A percentile compares a stretch with the other conserved stretches of the same genome.
Conservation (phyloP, 352 stramenopile species). For the Globisporangium acanthophoron region DNA sequence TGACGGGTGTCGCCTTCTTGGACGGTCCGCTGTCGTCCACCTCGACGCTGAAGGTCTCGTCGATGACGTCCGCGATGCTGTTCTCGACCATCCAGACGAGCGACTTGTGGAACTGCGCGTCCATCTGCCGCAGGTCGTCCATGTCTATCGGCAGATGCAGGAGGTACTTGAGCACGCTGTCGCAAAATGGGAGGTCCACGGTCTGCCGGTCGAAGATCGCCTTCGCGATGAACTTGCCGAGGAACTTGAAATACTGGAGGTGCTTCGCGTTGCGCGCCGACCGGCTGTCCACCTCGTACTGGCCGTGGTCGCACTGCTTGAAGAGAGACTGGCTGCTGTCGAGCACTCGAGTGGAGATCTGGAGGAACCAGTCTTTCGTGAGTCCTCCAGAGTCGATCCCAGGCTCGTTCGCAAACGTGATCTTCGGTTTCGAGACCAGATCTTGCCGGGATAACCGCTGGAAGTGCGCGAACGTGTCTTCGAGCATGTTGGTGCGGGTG, state of each 20-base stretch:
- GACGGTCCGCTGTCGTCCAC: slow-evolving; percentile 13
- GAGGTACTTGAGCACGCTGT: slow-evolving; percentile 68
- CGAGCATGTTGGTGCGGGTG: slow-evolving; percentile 52
- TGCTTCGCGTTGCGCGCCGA: slow-evolving; percentile 25
- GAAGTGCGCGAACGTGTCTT: slow-evolving; percentile 61
- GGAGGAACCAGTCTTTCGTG: slow-evolving; percentile 88
- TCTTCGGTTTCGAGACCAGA: slow-evolving; percentile 62
- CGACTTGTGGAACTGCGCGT: slow-evolving; percentile 77
- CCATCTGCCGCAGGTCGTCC: slow-evolving; percentile 65
- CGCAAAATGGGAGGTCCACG: slow-evolving; percentile 71
- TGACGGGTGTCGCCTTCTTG: slow-evolving; percentile 10
- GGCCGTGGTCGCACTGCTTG: slow-evolving; percentile 40
- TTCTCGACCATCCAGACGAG: slow-evolving; percentile 87
- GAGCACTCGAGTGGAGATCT: slow-evolving; percentile 48
- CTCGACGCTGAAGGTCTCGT: slow-evolving; percentile 85
- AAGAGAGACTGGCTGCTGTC: slow-evolving; percentile 39
- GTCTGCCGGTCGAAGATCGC: slow-evolving; percentile 85
- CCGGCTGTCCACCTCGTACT: slow-evolving; percentile 43
- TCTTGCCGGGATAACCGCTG: slow-evolving; percentile 37
- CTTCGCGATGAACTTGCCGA: slow-evolving; percentile 80
- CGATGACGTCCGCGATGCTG: slow-evolving; percentile 67
- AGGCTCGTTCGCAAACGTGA: slow-evolving; percentile 76
- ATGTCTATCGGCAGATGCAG: slow-evolving; percentile 36
- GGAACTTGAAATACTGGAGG: slow-evolving; percentile 49
- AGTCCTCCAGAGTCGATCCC: slow-evolving; percentile 87